phyloP scores from a whole-genome alignment of 2,329 filamentous ascomycete genomes.

The Lomentospora prolificans region DNA sequence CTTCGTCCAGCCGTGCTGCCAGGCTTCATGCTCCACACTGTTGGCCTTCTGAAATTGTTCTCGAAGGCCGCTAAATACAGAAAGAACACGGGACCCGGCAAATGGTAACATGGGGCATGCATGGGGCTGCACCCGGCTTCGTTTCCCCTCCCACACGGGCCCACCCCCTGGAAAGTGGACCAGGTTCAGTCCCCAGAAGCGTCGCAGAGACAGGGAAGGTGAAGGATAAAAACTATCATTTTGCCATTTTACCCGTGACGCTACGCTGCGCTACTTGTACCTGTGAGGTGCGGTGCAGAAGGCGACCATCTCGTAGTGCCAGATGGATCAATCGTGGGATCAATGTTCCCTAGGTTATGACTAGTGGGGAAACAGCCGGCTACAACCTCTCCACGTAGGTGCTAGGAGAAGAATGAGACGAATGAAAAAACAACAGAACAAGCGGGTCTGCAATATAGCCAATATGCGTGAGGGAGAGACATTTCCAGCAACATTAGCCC shows the following conservation, averaged over 20 bases:
- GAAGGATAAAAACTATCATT: neutral
- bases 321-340: neutral
- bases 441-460: neutral
- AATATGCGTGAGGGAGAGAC: neutral
- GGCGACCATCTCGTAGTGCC: neutral
- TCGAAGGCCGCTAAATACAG: neutral
- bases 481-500: neutral
- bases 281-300: neutral
- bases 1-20: neutral
- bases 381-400: neutral
- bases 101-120: slow-evolving; percentile 1
- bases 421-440: neutral
- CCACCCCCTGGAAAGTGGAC: neutral
- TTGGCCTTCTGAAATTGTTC: slow-evolving; percentile 1
- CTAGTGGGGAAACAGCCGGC: neutral
- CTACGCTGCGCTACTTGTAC: neutral
- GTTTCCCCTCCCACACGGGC: neutral
- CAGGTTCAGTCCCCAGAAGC: neutral
- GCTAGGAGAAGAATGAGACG: too few species aligned
- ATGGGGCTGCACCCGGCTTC: neutral
- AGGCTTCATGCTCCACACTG: too few species aligned
- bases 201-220: neutral
- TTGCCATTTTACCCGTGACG: neutral
- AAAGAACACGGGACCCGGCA: neutral
- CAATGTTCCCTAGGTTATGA: neutral